Conservation (phyloP, 257 asterid genomes). For the Solanum pinnatisectum region DNA sequence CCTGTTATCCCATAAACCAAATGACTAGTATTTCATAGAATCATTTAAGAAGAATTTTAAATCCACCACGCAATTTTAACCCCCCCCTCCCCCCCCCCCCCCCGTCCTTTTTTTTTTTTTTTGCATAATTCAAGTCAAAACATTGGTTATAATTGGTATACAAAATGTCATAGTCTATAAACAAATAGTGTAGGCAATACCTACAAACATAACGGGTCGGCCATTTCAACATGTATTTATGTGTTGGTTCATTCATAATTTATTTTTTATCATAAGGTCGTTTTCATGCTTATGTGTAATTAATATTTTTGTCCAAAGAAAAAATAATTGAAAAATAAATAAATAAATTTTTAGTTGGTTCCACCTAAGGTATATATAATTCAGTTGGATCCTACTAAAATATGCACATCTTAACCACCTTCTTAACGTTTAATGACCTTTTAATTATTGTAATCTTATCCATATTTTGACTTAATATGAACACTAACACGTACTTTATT, state of each 20-base stretch:
- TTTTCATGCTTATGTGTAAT: constrained; percentile 1
- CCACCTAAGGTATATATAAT: constrained; percentile 15
- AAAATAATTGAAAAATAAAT: neutral
- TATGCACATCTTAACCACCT: constrained; percentile 26
- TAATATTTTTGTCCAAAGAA: neutral
- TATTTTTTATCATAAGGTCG: constrained; percentile 9
- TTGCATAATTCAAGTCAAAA: neutral
- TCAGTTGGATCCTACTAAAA: constrained; percentile 41
- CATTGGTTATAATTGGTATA: neutral
- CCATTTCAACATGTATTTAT: constrained; percentile 23
- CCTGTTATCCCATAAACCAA: too few relatives aligned
- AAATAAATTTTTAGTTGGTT: constrained; percentile 11
- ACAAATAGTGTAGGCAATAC: constrained; percentile 23
- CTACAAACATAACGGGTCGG: constrained; percentile 61
- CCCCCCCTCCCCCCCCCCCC: rapidly evolving
- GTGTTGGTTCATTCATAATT: constrained; percentile 10
- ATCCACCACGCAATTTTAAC: neutral
- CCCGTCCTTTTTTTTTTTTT: rapidly evolving
- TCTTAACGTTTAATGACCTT: neutral
- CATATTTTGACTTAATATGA: constrained; percentile 15
- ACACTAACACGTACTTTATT: neutral
- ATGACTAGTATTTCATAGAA: neutral
- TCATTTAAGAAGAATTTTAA: neutral
- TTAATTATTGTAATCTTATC: constrained; percentile 2
- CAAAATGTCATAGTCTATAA: constrained; percentile 1